Conservation (phyloP, 805 yeast species). For the Candida maltosa region DNA sequence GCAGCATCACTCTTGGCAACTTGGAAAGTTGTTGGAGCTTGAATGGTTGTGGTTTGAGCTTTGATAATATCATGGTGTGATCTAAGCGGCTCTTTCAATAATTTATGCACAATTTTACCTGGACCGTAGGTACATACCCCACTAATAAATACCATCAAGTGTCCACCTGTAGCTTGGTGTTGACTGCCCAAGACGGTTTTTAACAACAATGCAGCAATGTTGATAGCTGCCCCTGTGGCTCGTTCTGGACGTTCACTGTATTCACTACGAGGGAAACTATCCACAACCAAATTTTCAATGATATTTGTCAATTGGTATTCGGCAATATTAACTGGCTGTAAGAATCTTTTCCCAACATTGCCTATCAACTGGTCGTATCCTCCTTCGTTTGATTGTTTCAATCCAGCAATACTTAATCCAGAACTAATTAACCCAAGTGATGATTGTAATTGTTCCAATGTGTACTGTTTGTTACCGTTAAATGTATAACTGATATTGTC, state of each 20-base stretch:
- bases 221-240: slow-evolving; percentile 60
- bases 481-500: slow-evolving; percentile 38
- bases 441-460: slow-evolving; percentile 43
- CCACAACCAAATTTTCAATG: slow-evolving; percentile 46
- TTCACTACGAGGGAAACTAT: slow-evolving; percentile 44
- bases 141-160: slow-evolving; percentile 51
- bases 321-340: slow-evolving; percentile 45
- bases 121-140: slow-evolving; percentile 70
- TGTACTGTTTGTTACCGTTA: slow-evolving; percentile 55
- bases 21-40: slow-evolving; percentile 30
- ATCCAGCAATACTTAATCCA: slow-evolving; percentile 12
- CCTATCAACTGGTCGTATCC: slow-evolving; percentile 11
- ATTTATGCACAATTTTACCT: slow-evolving; percentile 55
- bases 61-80: slow-evolving; percentile 61
- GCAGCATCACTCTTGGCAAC: slow-evolving; percentile 27
- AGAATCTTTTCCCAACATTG: slow-evolving; percentile 27
- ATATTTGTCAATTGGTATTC: slow-evolving; percentile 51
- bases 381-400: not conserved
- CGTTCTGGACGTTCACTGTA: slow-evolving; percentile 48
- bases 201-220: slow-evolving; percentile 39
- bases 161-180: slow-evolving; percentile 50
- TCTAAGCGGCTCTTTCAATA: slow-evolving; percentile 59
- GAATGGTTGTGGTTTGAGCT: slow-evolving; percentile 22
- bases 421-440: slow-evolving; percentile 42
- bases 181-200: slow-evolving; percentile 32